Conservation (phyloP, 2,329 filamentous ascomycete species). For the Pseudocercospora vitis region DNA sequence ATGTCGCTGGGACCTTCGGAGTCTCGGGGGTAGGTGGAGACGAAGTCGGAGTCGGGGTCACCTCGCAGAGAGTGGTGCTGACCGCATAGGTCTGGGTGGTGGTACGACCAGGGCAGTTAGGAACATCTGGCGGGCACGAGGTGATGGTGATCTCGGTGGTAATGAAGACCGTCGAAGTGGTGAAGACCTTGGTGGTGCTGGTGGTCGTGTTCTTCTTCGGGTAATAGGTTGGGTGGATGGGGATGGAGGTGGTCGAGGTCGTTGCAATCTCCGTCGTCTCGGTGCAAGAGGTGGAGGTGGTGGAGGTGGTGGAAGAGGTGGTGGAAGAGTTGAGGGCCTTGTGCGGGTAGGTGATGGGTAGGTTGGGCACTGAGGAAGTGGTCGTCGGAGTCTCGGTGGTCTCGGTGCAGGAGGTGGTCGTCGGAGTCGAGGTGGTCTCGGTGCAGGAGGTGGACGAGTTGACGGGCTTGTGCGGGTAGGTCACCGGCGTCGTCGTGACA, state of each 20-base stretch:
- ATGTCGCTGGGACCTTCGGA: background rate
- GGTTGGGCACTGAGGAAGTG: slow-evolving; percentile 2
- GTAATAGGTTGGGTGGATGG: slow-evolving; percentile 2
- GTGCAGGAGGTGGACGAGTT: background rate
- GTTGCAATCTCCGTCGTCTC: slow-evolving; percentile 3
- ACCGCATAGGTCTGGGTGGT: slow-evolving; percentile 19
- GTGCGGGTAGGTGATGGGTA: slow-evolving; percentile 5
- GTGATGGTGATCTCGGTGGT: slow-evolving; percentile 40
- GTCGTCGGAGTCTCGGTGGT: background rate
- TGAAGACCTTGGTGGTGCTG: slow-evolving; percentile 17
- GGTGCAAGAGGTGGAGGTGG: slow-evolving; percentile 3
- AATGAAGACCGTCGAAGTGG: slow-evolving; percentile 26
- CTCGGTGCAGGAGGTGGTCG: background rate
- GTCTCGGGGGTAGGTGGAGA: background rate
- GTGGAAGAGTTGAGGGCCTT: background rate
- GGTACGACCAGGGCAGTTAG: slow-evolving; percentile 37
- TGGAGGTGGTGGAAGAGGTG: slow-evolving; percentile 4
- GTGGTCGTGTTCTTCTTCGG: slow-evolving; percentile 13
- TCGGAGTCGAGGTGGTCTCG: background rate
- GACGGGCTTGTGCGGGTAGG: no score
- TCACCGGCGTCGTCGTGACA: slow-evolving; percentile 11
- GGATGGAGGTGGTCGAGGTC: background rate
- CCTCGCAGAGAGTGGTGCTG: slow-evolving; percentile 14
- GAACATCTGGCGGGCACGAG: slow-evolving; percentile 40
- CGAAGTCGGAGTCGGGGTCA: slow-evolving; percentile 5